phyloP scores from a whole-genome alignment of 495 filamentous ascomycete species.

The Neurospora africana region DNA sequence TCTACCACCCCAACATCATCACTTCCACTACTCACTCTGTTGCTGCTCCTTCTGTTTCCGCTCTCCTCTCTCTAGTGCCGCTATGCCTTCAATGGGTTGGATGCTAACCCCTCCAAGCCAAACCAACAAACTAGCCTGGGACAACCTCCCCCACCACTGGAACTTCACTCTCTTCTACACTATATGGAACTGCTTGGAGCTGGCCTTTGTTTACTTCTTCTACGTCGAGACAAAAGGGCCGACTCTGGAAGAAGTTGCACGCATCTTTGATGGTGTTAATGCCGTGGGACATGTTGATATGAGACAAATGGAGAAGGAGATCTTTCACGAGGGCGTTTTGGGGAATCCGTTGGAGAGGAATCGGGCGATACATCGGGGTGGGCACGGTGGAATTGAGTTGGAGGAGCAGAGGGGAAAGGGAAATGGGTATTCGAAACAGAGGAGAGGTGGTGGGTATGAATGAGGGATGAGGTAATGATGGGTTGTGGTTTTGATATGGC shows the following conservation, averaged over 20 bases:
- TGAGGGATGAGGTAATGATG: background rate
- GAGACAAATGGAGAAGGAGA: slow-evolving; percentile 37
- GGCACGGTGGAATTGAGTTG: background rate
- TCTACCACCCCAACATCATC: background rate
- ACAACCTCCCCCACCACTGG: slow-evolving; percentile 44
- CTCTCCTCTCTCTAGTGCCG: background rate
- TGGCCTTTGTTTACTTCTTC: slow-evolving; percentile 55
- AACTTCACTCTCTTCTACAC: slow-evolving; percentile 56
- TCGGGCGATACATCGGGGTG: slow-evolving; percentile 4
- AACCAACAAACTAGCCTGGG: slow-evolving; percentile 52
- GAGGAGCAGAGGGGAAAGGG: background rate
- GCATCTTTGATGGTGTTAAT: slow-evolving; percentile 47
- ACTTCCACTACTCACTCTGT: background rate
- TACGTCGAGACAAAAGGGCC: slow-evolving; percentile 57
- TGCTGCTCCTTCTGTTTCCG: background rate
- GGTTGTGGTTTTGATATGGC: background rate
- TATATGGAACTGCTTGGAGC: slow-evolving; percentile 46
- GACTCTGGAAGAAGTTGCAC: slow-evolving; percentile 53
- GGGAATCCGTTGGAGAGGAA: slow-evolving; percentile 21
- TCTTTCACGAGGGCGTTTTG: slow-evolving; percentile 20
- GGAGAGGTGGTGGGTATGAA: background rate
- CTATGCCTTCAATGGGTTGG: background rate
- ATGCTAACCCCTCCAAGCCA: slow-evolving; percentile 31
- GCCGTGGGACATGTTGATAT: slow-evolving; percentile 42
- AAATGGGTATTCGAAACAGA: background rate